Evolutionary conservation across 352 stramenopile species (phyloP), one percentile per base, ranked within the genome.

Genomic region (Peronospora farinosa): DNA sequence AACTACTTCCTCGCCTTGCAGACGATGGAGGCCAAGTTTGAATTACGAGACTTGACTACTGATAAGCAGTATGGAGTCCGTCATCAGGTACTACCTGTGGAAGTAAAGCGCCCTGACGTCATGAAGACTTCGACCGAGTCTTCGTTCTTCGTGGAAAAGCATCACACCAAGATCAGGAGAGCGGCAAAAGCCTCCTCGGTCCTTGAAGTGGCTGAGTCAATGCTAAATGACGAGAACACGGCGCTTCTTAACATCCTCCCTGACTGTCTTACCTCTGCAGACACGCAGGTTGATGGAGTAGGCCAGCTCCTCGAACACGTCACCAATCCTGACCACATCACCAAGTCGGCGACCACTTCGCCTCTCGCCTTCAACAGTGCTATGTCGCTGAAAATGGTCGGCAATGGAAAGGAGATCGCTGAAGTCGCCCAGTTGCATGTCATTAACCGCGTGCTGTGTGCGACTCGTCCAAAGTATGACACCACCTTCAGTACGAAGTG

Each of bases 401-500:
- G 28, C 0, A 30, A 16, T 16, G 12, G 1, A 7, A 1, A 13
- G 10, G 31, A 1, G 31, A 9, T 36, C 31, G 10, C n/a, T n/a
- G n/a, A n/a, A n/a, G n/a, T n/a, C n/a, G n/a, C n/a, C n/a, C n/a
- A n/a, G n/a, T n/a, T n/a, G 6, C 12, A 36, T 5, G 17, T 7
- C 0, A 43, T 43, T 17, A 43, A 43, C 9, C 10, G 16, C 9
- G 17, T 43, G 5, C 10, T 43, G 1, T 43, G 38, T 30, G 16
- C 19, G 7, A 43, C 38, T 3, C 16, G 31, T 2, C 17, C 17
- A 2, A 7, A 3, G 1, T 5, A 13, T 1, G 38, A 43, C 16
- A 43, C 38, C 9, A 15, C 16, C 17, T 43, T 43, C 17, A 43
- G 12, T n/a, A 6, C 39, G 9, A 44, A 44, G 13, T 44, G 39